Percentiles rank a stretch among this genome's conserved stretches.
phyloP scores from a whole-genome alignment of 805 yeast genomes.

The Teunomyces tritomae region DNA sequence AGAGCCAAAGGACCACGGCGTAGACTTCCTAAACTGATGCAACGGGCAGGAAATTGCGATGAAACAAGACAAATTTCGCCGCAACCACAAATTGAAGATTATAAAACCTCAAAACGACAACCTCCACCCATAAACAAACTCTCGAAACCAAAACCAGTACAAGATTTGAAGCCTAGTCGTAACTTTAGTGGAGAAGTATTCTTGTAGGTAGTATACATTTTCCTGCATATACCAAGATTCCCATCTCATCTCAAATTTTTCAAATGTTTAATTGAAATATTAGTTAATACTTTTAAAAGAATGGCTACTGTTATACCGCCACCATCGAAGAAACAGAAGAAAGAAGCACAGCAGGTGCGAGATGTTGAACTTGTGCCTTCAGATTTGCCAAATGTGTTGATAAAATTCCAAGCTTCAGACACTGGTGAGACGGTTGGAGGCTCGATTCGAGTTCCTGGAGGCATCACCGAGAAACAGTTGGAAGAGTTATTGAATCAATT shows the following conservation, averaged over 20 bases:
- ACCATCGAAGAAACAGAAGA: constrained; percentile 82
- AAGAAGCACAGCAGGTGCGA: constrained; percentile 76
- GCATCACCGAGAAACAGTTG: constrained; percentile 76
- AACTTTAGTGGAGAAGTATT: constrained; percentile 32
- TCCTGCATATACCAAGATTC: not conserved
- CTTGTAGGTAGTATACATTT: constrained; percentile 11
- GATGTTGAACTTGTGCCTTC: constrained; percentile 71
- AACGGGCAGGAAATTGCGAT: not conserved
- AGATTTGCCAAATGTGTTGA: constrained; percentile 82
- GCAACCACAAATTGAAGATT: constrained; percentile 2
- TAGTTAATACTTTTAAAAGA: not conserved
- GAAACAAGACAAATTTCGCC: too few relatives aligned
- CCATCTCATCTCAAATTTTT: not conserved
- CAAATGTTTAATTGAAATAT: not conserved
- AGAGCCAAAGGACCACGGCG: constrained; percentile 55
- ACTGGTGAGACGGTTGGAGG: constrained; percentile 86
- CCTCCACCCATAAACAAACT: constrained; percentile 24
- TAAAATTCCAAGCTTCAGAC: constrained; percentile 89
- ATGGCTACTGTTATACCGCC: constrained; percentile 97
- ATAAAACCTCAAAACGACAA: constrained; percentile 6
- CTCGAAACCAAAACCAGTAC: constrained; percentile 20
- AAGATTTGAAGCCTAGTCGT: constrained; percentile 23
- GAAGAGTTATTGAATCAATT: constrained; percentile 85
- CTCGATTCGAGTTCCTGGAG: constrained; percentile 87
- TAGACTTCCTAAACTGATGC: constrained; percentile 36